Base-by-base conservation (phyloP, 2,329 filamentous ascomycete genomes). In the Calonectria honghensis region DNA sequence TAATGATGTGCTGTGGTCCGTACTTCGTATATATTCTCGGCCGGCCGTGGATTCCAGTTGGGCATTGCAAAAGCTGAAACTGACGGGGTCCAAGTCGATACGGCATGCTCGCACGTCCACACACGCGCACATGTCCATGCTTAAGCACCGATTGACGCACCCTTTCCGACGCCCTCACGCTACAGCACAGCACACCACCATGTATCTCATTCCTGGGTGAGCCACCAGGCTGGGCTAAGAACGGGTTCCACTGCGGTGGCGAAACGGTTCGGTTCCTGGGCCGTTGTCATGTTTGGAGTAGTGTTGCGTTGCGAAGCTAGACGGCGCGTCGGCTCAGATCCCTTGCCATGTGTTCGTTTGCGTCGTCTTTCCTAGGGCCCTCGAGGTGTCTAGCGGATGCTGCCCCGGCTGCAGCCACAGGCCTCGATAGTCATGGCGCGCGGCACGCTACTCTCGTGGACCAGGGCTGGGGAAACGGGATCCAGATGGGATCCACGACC, bases 321-420 rank as follows among this genome's bases (percentile, higher is more conserved):
- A 70, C 50, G 45, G 64, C 45, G 45, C 74, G 24, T 63, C 67
- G 65, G 73, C 71, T 74, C 75, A 72, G 68, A 76, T 78, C 74
- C 70, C 71, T 68, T 77, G 67, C 31, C 59, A 65, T 75, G 50
- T 65, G 65, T 72, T 71, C 41, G 63, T 68, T 67, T 69, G 41
- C 68, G 29, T 65, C 68, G 59, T 65, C 68, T 70, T 45, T 64
- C 18, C 39, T 31, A 29, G 63, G 64, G 65, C 52, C 69, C 76
- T 63, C 20, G 59, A 48, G 29, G 57, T 70, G n/a, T 66, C 75
- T 75, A 79, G 79, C 77, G 79, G 74, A 76, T 80, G 76, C 74
- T 76, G 74, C 39, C 75, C 79, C 72, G 74, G 77, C 72, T 73
- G 77, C 73, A 78, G 76, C 78, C 75, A 79, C 74, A 74, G 59